Evolutionary conservation across 2,329 filamentous ascomycete genomes (phyloP), one percentile per base, ranked within the genome.

Genomic region (Penicillium palitans): DNA sequence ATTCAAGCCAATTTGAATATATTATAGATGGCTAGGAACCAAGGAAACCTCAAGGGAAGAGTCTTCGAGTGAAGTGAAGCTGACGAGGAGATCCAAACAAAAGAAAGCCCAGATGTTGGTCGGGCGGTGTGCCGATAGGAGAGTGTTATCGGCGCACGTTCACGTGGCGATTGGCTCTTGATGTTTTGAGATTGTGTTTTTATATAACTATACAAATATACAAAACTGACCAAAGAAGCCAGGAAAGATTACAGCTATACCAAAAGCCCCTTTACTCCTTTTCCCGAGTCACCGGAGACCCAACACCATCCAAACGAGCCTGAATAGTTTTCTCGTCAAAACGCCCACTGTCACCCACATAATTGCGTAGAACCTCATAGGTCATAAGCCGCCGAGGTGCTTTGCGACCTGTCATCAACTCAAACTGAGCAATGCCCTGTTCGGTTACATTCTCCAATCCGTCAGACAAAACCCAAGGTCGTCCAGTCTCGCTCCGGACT

Each of bases 381-480:
- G 88, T 83, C 90, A 93, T 93, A 39, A 89, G 73, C 45, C 84
- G 78, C 27, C 89, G 82, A 2, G 89, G 89, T 17, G 89, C 88
- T 71, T 87, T 83, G 47, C 88, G 80, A 0, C 89, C 90, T 0
- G 90, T 92, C 70, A 93, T 91, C 2, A 93, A 75, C 73, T 93
- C 90, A 68, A 93, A 93, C 67, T 93, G 90, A 1, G 90, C 89
- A 73, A 90, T 90, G 0, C 88, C 90, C 70, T 93, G 90, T 70
- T 93, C 90, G 0, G 88, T 88, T 15, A 93, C 74, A 47, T 92
- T 81, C 66, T 93, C 89, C 13, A 93, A 77, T 0, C 90, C 90
- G 67, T 92, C 88, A 73, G 92, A 84, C 19, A 89, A 81, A 0
- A 91, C 87, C 89, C 89, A 93, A 7, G 73, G 74, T 35, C 68